Percentiles rank a stretch among this genome's conserved stretches.
Conservation (phyloP, 176 grass and related monocot species). For the Oryza glaberrima region DNA sequence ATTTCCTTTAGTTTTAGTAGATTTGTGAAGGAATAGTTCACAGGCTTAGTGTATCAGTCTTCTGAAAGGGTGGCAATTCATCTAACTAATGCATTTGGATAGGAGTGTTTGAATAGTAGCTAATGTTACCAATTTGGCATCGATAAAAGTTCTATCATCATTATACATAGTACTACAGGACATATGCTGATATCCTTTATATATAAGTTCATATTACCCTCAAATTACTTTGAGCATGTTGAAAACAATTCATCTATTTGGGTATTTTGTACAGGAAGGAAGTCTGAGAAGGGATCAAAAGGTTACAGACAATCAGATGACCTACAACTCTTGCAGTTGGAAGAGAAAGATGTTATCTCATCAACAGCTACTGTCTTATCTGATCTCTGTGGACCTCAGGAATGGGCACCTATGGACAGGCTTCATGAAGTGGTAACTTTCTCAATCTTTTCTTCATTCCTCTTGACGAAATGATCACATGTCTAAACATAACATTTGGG, state of each 20-base stretch:
- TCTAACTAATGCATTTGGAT: background rate
- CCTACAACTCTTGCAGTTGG: conserved; percentile 70
- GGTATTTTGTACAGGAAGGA: conserved; percentile 47
- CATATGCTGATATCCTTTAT: background rate
- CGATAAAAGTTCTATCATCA: background rate
- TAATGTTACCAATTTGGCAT: background rate
- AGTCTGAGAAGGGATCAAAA: conserved; percentile 50
- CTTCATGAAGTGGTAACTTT: conserved; percentile 78
- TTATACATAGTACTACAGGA: background rate
- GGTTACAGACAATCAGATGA: conserved; percentile 72
- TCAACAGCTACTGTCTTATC: conserved; percentile 67
- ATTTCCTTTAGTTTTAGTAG: background rate
- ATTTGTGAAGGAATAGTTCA: background rate
- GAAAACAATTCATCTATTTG: background rate
- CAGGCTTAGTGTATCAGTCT: background rate
- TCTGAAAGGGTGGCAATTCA: background rate
- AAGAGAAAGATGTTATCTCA: conserved; percentile 93
- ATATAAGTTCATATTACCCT: background rate
- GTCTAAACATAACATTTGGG: background rate
- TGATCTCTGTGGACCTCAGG: conserved; percentile 70
- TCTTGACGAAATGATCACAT: conserved; percentile 4
- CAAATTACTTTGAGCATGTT: conserved; percentile 16
- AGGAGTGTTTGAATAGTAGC: background rate
- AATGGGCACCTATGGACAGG: conserved; percentile 68
- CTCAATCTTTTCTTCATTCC: background rate